These are phyloP conservation scores for Daucus carota DNA, from an alignment of 129 eudicot species.

Conservation along the genomic window DH1_v3.0 NC_030387.2:34403501-34404000, in stretches of 20 bases:
- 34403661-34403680: conserved; percentile 18
- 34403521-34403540: neutral
- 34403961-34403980: conserved; percentile 89
- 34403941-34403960: conserved; percentile 98
- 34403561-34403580: neutral
- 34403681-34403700: conserved; percentile 20
- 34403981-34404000: conserved; percentile 87
- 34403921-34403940: conserved; percentile 98
- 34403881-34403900: neutral
- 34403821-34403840: neutral
- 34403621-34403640: neutral
- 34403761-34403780: neutral
- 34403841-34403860: neutral
- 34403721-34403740: conserved; percentile 16
- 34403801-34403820: neutral
- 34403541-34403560: conserved; percentile 9
- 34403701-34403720: conserved; percentile 27
- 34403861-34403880: neutral
- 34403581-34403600: neutral
- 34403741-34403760: neutral
- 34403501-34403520: neutral
- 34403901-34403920: conserved; percentile 19
- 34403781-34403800: neutral
- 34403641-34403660: conserved; percentile 8
- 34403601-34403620: neutral